phyloP scores from a whole-genome alignment of 495 filamentous ascomycete genomes.

The Tuber borchii region DNA sequence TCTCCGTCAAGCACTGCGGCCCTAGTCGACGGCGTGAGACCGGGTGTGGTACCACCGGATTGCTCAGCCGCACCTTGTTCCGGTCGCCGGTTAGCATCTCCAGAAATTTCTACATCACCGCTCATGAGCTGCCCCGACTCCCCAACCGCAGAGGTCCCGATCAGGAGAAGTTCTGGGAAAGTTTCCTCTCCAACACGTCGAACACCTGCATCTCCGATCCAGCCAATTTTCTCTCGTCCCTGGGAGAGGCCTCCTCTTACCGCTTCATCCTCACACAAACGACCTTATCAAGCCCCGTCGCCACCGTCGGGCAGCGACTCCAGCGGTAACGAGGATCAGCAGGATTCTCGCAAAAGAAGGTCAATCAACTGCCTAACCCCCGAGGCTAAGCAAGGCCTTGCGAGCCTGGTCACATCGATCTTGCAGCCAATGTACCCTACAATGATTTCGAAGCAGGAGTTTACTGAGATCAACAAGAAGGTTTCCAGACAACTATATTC shows the following conservation, averaged over 20 bases:
- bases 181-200: neutral
- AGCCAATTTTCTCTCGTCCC: constrained; percentile 10
- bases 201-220: neutral
- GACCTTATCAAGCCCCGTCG: constrained; percentile 8
- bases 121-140: constrained; percentile 27
- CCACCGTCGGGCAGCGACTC: constrained; percentile 37
- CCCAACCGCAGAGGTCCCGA: neutral
- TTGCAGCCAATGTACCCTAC: constrained; percentile 34
- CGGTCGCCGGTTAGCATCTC: neutral
- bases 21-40: neutral
- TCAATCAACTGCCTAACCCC: constrained; percentile 20
- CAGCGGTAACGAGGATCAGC: constrained; percentile 14
- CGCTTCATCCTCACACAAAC: constrained; percentile 10
- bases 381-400: constrained; percentile 32
- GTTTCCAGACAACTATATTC: constrained; percentile 39
- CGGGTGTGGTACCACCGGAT: neutral
- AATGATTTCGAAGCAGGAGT: constrained; percentile 36
- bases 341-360: constrained; percentile 7
- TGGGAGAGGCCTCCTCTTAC: constrained; percentile 1
- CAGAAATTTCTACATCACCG: constrained; percentile 7
- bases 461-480: constrained; percentile 40
- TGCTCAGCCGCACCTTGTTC: neutral
- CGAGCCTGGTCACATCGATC: constrained; percentile 31
- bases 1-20: neutral
- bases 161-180: neutral